A percentile compares a stretch with the other conserved stretches of the same genome.
phyloP scores from a whole-genome alignment of 768 basidiomycete species.

The Hydnum rufescens region DNA sequence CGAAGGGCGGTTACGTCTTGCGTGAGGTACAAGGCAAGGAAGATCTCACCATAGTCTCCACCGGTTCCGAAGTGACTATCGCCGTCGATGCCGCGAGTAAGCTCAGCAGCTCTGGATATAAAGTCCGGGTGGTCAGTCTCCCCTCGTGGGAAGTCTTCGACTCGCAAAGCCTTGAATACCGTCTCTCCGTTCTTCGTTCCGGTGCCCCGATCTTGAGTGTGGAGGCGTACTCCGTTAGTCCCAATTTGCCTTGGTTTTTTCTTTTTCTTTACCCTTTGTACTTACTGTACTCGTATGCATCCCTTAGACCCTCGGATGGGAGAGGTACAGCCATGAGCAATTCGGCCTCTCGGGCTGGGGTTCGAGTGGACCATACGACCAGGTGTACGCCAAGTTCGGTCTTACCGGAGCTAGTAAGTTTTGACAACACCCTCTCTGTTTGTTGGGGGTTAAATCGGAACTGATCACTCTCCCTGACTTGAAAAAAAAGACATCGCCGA shows the following conservation, averaged over 20 bases:
- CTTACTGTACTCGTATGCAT: background rate
- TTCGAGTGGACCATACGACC: slow-evolving; percentile 72
- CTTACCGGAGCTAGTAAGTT: slow-evolving; percentile 53
- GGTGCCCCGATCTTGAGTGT: slow-evolving; percentile 80
- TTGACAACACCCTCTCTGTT: slow-evolving; percentile 2
- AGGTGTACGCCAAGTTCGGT: slow-evolving; percentile 83
- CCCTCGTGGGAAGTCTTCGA: slow-evolving; percentile 86
- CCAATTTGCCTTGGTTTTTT: slow-evolving; percentile 54
- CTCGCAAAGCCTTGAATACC: slow-evolving; percentile 60
- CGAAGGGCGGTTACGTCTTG: slow-evolving; percentile 75
- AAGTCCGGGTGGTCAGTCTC: slow-evolving; percentile 65
- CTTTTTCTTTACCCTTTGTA: background rate
- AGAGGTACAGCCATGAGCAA: slow-evolving; percentile 25
- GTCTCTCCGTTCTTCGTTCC: slow-evolving; percentile 64
- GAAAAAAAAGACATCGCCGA: slow-evolving; percentile 77
- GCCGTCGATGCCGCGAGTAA: slow-evolving; percentile 70
- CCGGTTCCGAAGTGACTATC: slow-evolving; percentile 77
- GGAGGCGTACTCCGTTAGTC: slow-evolving; percentile 41
- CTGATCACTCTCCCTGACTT: slow-evolving; percentile 52
- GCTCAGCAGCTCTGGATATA: slow-evolving; percentile 59
- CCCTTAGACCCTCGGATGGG: slow-evolving; percentile 1
- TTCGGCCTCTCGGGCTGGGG: slow-evolving; percentile 62
- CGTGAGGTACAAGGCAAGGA: slow-evolving; percentile 49
- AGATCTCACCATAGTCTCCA: slow-evolving; percentile 75
- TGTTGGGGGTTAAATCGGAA: background rate